Evolutionary conservation across 2,329 filamentous ascomycete genomes (phyloP).

Genomic region (Xylaria digitata): DNA sequence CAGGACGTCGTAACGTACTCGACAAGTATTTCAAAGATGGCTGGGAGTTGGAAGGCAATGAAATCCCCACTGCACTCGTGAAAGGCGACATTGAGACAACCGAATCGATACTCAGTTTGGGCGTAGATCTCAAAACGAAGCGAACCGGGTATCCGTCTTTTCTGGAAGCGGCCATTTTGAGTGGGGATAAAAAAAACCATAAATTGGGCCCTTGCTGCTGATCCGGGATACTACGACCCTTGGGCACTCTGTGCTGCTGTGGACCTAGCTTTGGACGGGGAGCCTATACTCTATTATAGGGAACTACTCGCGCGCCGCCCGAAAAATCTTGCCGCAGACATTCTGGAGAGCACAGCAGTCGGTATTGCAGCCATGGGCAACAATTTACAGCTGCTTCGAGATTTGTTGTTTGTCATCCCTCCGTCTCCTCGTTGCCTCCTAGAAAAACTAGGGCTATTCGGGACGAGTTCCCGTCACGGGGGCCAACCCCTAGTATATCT

Average conservation of each 20-base stretch:
- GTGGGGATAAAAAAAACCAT: neutral
- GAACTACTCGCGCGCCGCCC: neutral
- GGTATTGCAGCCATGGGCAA: neutral
- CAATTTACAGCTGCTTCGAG: neutral
- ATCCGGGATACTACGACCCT: neutral
- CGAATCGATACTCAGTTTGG: neutral
- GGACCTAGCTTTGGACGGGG: neutral
- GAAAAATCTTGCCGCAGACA: neutral
- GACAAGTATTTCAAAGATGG: neutral
- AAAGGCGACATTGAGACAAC: neutral
- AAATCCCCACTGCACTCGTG: neutral
- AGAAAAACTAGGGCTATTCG: neutral
- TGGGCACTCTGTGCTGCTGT: neutral
- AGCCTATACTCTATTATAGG: neutral
- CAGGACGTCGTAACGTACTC: neutral
- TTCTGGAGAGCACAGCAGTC: neutral
- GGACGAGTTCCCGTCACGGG: too few species aligned
- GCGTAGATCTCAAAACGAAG: neutral
- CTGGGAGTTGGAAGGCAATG: neutral
- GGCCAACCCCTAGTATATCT: too few species aligned
- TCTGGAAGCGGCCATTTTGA: neutral
- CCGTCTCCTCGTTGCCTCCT: neutral
- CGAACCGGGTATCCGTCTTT: neutral
- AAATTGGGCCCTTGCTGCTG: neutral
- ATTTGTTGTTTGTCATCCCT: neutral